A percentile compares a stretch with the other conserved stretches of the same genome.
phyloP scores from a whole-genome alignment of 352 stramenopile genomes.

The Pythium periplocum region DNA sequence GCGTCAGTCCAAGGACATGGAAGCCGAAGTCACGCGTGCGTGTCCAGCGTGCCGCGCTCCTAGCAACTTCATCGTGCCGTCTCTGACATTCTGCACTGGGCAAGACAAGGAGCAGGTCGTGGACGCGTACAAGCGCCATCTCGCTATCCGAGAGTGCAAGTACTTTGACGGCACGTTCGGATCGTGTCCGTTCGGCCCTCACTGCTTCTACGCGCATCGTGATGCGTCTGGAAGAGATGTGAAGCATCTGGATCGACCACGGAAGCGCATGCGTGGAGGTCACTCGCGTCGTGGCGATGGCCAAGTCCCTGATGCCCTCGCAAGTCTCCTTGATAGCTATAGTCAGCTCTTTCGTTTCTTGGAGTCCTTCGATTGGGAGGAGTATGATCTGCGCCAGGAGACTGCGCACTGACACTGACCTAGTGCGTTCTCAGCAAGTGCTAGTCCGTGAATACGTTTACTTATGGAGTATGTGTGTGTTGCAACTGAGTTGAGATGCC shows the following conservation, averaged over 20 bases:
- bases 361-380: conserved; percentile 52
- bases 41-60: conserved; percentile 61
- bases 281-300: conserved; percentile 4
- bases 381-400: conserved; percentile 11
- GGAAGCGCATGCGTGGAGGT: no score
- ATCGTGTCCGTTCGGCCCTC: conserved; percentile 63
- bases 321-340: conserved; percentile 54
- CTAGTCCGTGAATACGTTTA: no score
- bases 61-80: conserved; percentile 79
- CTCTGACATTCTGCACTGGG: conserved; percentile 65
- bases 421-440: no score
- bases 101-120: conserved; percentile 49
- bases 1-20: conserved; percentile 72
- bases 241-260: conserved; percentile 20
- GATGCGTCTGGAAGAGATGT: conserved; percentile 50
- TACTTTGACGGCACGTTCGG: conserved; percentile 69
- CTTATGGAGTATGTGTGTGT: no score
- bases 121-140: conserved; percentile 68
- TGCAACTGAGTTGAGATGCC: no score
- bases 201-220: conserved; percentile 77
- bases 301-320: conserved; percentile 23
- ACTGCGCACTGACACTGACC: no score
- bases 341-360: conserved; percentile 62
- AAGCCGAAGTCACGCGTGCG: conserved; percentile 57
- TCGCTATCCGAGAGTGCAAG: conserved; percentile 72